These are phyloP conservation scores for Mangifera indica DNA, from an alignment of 345 rosid genomes.

Conservation along the genomic window DNA sequence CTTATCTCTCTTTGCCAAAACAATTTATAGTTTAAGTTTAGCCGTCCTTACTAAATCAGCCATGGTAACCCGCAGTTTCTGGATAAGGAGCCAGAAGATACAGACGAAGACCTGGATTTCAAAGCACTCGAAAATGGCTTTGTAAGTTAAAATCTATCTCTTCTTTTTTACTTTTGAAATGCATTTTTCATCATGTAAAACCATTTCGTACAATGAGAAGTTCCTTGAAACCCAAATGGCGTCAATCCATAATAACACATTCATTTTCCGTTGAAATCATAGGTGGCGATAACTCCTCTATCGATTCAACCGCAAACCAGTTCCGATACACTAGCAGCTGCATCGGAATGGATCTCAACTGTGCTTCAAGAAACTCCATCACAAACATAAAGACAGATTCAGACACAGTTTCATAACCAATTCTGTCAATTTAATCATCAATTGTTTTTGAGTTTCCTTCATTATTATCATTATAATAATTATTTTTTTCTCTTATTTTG, in stretches of 20 bases:
- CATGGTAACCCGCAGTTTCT: slow-evolving; percentile 41
- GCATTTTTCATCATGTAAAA: too few species aligned
- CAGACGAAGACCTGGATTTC: slow-evolving; percentile 62
- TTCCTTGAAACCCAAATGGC: too few species aligned
- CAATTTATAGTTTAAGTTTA: background rate
- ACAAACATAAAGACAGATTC: background rate
- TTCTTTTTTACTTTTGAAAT: background rate
- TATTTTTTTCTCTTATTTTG: too few species aligned
- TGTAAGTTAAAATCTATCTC: slow-evolving; percentile 45
- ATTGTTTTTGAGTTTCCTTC: slow-evolving; percentile 10
- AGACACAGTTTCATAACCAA: slow-evolving; percentile 23
- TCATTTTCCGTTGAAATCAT: slow-evolving; percentile 9
- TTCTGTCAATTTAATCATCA: slow-evolving; percentile 5
- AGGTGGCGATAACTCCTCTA: slow-evolving; percentile 83
- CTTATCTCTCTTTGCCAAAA: background rate
- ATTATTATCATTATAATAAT: background rate
- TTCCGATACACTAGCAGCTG: slow-evolving; percentile 40
- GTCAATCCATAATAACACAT: too few species aligned
- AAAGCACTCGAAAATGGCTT: slow-evolving; percentile 67
- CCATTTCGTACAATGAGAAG: too few species aligned
- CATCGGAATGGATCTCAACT: slow-evolving; percentile 69
- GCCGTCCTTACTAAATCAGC: slow-evolving; percentile 1
- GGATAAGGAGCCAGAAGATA: slow-evolving; percentile 54
- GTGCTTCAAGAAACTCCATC: slow-evolving; percentile 33
- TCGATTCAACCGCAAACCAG: slow-evolving; percentile 34